Base-by-base conservation (phyloP, 768 basidiomycete species). In the Mycena venus region DNA sequence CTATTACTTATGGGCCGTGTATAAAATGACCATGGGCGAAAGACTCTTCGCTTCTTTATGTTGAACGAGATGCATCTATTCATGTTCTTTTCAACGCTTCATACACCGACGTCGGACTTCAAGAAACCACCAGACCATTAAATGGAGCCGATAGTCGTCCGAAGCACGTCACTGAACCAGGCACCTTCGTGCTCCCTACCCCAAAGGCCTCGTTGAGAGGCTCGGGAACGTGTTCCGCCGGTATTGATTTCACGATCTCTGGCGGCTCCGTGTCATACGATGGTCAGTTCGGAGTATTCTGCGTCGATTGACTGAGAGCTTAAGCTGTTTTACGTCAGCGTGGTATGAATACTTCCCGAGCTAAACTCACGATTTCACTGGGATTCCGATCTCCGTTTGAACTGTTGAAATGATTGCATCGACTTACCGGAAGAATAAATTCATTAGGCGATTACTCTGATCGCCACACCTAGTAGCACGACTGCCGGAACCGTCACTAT, bases 321-420 rank as follows among this genome's bases (percentile, higher is more conserved):
- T 21, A 62, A n/a, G n/a, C n/a, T n/a, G 2, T n/a, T 65, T 11
- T 40, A 3, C 31, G 1, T 56, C 32, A 73, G 72, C 72, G 7
- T 82, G 81, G 83, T 82, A 79, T 78, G 83, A 82, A 70, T 83
- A 82, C 79, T 83, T 78, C 80, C 81, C 82, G 38, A 79, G 77
- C 73, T 80, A 74, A 70, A 80, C 83, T 11, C 74, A 79, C 72
- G 83, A 83, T 78, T 83, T 83, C 77, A 75, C 74, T 23, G 83
- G 82, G 68, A 80, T 83, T 72, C 49, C 65, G 51, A 61, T 83
- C 74, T 67, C 66, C 69, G 71, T n/a, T n/a, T n/a, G n/a, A n/a
- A n/a, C n/a, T n/a, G n/a, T n/a, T n/a, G n/a, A n/a, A n/a, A n/a
- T n/a, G n/a, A n/a, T n/a, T n/a, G n/a, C n/a, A n/a, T n/a, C n/a